phyloP scores from a whole-genome alignment of 2,329 filamentous ascomycete species.

The Colletotrichum lentis region DNA sequence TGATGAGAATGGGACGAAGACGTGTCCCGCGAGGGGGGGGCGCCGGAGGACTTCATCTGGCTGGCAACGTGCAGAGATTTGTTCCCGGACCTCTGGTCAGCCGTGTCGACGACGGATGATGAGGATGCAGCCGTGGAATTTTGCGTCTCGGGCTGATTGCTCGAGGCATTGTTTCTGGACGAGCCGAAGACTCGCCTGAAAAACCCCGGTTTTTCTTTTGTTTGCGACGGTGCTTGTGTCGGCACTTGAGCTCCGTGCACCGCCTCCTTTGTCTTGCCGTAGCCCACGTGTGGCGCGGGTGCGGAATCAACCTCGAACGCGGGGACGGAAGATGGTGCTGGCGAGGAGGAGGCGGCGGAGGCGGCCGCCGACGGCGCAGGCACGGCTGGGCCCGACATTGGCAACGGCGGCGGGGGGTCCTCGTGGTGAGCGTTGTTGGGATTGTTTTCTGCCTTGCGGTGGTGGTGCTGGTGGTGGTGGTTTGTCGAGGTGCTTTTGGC shows the following conservation, averaged over 20 bases:
- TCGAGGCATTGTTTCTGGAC: slow-evolving; percentile 61
- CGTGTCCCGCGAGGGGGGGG: slow-evolving; percentile 60
- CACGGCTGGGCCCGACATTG: slow-evolving; percentile 37
- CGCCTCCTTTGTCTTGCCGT: slow-evolving; percentile 65
- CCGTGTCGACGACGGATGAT: slow-evolving; percentile 50
- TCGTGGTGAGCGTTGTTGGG: slow-evolving; percentile 13
- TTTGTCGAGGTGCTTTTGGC: slow-evolving; percentile 29
- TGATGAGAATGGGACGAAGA: slow-evolving; percentile 56
- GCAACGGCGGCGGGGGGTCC: slow-evolving; percentile 1
- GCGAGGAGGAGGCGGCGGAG: slow-evolving; percentile 25
- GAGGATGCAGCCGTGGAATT: slow-evolving; percentile 42
- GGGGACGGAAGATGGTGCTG: slow-evolving; percentile 50
- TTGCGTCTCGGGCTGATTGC: slow-evolving; percentile 34
- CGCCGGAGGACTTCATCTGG: slow-evolving; percentile 55
- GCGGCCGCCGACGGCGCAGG: slow-evolving; percentile 41
- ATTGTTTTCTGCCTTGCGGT: slow-evolving; percentile 24
- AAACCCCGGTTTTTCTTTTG: slow-evolving; percentile 82
- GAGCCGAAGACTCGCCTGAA: slow-evolving; percentile 90
- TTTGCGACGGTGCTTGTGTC: slow-evolving; percentile 56
- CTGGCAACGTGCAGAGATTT: slow-evolving; percentile 54
- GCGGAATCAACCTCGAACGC: slow-evolving; percentile 59
- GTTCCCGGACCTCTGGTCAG: slow-evolving; percentile 48
- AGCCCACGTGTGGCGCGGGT: slow-evolving; percentile 66
- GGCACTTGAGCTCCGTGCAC: slow-evolving; percentile 60
- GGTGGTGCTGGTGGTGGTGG: background rate